Conservation (phyloP, 805 yeast genomes). For the Barnettozyma wickerhamii region DNA sequence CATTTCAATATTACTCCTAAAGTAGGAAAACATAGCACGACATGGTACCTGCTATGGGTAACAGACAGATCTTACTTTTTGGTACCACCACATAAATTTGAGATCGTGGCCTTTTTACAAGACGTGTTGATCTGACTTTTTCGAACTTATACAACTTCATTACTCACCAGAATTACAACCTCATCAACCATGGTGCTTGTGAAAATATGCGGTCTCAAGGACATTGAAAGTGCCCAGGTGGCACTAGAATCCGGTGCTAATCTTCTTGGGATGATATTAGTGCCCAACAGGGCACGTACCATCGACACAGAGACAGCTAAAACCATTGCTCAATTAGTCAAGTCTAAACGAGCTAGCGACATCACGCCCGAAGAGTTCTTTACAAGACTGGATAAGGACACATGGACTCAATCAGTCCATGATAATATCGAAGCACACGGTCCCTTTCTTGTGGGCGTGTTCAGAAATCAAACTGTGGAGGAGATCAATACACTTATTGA, state of each 20-base stretch:
- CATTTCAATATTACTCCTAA: too few relatives aligned
- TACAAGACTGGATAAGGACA: background rate
- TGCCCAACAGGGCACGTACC: slow-evolving; percentile 76
- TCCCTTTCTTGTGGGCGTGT: slow-evolving; percentile 84
- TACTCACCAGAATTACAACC: too few relatives aligned
- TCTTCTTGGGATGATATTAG: slow-evolving; percentile 80
- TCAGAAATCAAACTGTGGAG: slow-evolving; percentile 71
- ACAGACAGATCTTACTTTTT: too few relatives aligned
- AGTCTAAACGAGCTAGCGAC: slow-evolving; percentile 6
- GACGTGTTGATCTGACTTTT: too few relatives aligned
- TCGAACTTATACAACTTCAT: too few relatives aligned
- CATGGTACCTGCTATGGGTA: too few relatives aligned
- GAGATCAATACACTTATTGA: slow-evolving; percentile 44
- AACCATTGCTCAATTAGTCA: slow-evolving; percentile 38
- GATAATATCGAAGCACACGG: slow-evolving; percentile 35
- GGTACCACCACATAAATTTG: too few relatives aligned
- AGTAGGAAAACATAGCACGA: too few relatives aligned
- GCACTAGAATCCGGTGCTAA: slow-evolving; percentile 75
- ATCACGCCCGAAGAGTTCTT: slow-evolving; percentile 1
- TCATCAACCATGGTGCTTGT: slow-evolving; percentile 51
- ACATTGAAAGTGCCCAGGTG: slow-evolving; percentile 59
- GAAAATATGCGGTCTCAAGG: slow-evolving; percentile 81
- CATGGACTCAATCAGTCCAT: slow-evolving; percentile 11
- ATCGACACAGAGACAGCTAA: slow-evolving; percentile 44
- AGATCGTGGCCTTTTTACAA: too few relatives aligned